Evolutionary conservation across 2,329 filamentous ascomycete species (phyloP).

Genomic region (Penicillium sp.): DNA sequence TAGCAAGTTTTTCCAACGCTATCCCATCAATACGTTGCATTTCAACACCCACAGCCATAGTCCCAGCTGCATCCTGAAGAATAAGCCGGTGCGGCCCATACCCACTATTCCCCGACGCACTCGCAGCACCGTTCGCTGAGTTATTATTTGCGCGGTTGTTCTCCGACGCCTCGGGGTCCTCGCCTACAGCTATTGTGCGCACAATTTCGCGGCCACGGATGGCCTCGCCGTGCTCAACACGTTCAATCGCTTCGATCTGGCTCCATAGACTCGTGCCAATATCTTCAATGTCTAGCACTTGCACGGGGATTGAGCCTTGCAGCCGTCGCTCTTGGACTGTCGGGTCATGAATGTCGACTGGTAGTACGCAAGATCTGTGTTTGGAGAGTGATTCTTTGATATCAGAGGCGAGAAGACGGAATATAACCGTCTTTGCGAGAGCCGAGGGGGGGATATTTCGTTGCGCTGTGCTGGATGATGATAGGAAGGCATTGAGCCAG

Average conservation of each 20-base stretch:
- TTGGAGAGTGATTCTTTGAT: slow-evolving; percentile 63
- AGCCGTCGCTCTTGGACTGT: slow-evolving; percentile 59
- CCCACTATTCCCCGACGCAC: slow-evolving; percentile 20
- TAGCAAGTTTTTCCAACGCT: slow-evolving; percentile 58
- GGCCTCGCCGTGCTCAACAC: slow-evolving; percentile 52
- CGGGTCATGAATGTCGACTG: slow-evolving; percentile 57
- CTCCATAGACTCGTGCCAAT: slow-evolving; percentile 77
- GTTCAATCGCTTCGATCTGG: slow-evolving; percentile 71
- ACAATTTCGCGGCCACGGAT: slow-evolving; percentile 76
- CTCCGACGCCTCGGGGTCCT: slow-evolving; percentile 42
- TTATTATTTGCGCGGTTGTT: slow-evolving; percentile 19
- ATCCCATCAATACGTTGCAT: slow-evolving; percentile 65
- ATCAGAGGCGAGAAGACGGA: slow-evolving; percentile 76
- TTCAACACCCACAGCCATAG: slow-evolving; percentile 71
- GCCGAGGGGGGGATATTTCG: slow-evolving; percentile 64
- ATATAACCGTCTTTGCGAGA: slow-evolving; percentile 74
- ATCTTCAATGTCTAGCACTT: slow-evolving; percentile 85
- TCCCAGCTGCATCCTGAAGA: slow-evolving; percentile 75
- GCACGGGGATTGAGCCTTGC: slow-evolving; percentile 65
- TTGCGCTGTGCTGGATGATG: slow-evolving; percentile 53
- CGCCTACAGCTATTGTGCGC: slow-evolving; percentile 62
- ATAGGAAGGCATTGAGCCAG: slow-evolving; percentile 66
- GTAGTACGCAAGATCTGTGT: slow-evolving; percentile 51
- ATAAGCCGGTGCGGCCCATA: slow-evolving; percentile 73
- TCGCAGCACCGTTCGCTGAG: slow-evolving; percentile 10